Base-by-base conservation (phyloP, 2,329 filamentous ascomycete genomes). In the Fusarium verrucosum region DNA sequence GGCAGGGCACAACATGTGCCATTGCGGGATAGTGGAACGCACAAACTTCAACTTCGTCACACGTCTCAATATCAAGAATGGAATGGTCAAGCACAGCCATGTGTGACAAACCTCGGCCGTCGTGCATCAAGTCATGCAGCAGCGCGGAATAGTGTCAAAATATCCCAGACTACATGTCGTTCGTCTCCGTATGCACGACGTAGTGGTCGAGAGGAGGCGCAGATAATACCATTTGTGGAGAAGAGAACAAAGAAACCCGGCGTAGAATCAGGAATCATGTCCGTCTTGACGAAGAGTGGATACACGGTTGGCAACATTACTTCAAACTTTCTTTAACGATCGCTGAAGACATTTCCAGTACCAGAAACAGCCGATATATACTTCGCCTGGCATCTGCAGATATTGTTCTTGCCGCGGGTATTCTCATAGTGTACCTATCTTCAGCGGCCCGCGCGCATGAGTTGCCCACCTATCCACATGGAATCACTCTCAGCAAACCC, bases 121-220 rank as follows among this genome's bases (percentile, higher is more conserved):
- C 52, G 50, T 69, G 69, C 66, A 65, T 70, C 46, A 41, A 67
- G 38, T 45, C 52, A 55, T 67, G 64, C 66, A 68, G 54, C 50
- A 66, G 45, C 49, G 47, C 65, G 62, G 67, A 66, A 62, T 53
- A 50, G 53, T 62, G 51, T 64, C 54, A 62, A 52, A 52, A 32
- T 51, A 58, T 65, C 50, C 43, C 41, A 51, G 41, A 58, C 43
- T 60, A 46, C 58, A 68, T 42, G 41, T 45, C 43, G 49, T 56
- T 53, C 50, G 41, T 50, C 59, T 58, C 47, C 63, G 42, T 58
- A 57, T 58, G 50, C 50, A 58, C 49, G 42, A 51, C 44, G 52
- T 49, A 26, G 41, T 50, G 57, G 22, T 57, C 32, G 26, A 47
- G 23, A 63, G 26, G 23, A 33, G 40, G 46, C 32, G 30, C 37